Evolutionary conservation across 108 stramenopile species (phyloP).

Genomic region (Fistulifera pelliculosa): DNA sequence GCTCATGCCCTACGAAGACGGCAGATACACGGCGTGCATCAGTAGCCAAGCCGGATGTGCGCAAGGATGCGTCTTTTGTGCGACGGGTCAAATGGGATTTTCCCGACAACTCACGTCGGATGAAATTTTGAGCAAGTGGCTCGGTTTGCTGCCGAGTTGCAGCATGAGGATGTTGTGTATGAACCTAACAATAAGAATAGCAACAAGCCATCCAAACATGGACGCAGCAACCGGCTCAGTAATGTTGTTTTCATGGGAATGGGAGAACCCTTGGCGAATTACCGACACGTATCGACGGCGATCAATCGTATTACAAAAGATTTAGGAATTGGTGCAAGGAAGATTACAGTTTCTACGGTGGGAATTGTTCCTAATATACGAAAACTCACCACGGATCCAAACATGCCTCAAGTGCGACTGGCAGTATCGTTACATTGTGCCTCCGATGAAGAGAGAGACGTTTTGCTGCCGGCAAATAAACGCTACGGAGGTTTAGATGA

Average conservation of each 20-base stretch:
- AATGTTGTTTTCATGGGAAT: constrained; percentile 98
- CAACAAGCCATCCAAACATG: constrained; percentile 24
- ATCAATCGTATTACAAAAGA: constrained; percentile 79
- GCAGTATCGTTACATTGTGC: constrained; percentile 90
- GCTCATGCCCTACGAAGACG: constrained; percentile 95
- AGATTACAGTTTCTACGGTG: constrained; percentile 92
- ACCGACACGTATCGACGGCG: constrained; percentile 82
- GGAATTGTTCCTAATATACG: constrained; percentile 78
- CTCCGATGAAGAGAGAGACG: constrained; percentile 76
- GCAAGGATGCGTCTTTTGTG: constrained; percentile 89
- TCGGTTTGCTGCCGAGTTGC: constrained; percentile 35
- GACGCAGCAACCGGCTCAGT: constrained; percentile 51
- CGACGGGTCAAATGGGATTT: constrained; percentile 96
- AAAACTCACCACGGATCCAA: constrained; percentile 35
- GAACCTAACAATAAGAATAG: constrained; percentile 34
- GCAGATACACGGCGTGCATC: constrained; percentile 93
- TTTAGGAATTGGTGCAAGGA: constrained; percentile 88
- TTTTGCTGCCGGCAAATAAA: constrained; percentile 84
- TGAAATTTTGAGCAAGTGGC: constrained; percentile 93
- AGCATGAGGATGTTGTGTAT: constrained; percentile 2
- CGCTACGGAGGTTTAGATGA: constrained; percentile 82
- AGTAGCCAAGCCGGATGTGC: constrained; percentile 95
- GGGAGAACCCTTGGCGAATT: constrained; percentile 92
- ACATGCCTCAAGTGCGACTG: constrained; percentile 68
- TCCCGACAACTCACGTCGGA: constrained; percentile 80